phyloP scores from a whole-genome alignment of 1,139 yeast genomes.

The Debaryomyces subglobosus region DNA sequence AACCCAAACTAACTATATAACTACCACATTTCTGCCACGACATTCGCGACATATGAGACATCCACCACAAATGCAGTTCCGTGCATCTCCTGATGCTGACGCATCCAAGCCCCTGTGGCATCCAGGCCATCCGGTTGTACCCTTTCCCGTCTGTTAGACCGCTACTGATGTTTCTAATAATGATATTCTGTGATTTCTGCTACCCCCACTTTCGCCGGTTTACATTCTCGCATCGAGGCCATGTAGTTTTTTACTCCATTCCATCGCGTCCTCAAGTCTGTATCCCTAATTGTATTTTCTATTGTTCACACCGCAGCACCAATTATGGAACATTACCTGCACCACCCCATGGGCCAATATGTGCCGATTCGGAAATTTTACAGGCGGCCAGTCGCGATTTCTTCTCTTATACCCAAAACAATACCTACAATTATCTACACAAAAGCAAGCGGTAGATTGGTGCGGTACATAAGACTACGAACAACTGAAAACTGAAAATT shows the following conservation, averaged over 20 bases:
- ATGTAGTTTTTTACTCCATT: not conserved
- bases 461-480: not conserved
- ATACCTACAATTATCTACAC: not conserved
- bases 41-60: not conserved
- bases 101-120: not conserved
- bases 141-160: not conserved
- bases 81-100: not conserved
- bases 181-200: not conserved
- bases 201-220: not conserved
- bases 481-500: not conserved
- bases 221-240: not conserved
- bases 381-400: constrained; percentile 7
- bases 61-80: not conserved
- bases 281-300: not conserved
- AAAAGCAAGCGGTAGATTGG: not conserved
- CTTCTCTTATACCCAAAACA: not conserved
- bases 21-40: not conserved
- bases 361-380: not conserved
- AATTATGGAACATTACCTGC: not conserved
- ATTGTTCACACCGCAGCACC: not conserved
- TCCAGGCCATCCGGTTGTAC: not conserved
- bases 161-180: not conserved
- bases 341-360: constrained; percentile 5
- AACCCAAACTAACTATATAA: no score
- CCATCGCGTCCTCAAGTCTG: not conserved